Percentiles rank a stretch among this genome's conserved stretches.
Evolutionary conservation across 345 rosid genomes (phyloP).

Genomic region (Pistacia integerrima): DNA sequence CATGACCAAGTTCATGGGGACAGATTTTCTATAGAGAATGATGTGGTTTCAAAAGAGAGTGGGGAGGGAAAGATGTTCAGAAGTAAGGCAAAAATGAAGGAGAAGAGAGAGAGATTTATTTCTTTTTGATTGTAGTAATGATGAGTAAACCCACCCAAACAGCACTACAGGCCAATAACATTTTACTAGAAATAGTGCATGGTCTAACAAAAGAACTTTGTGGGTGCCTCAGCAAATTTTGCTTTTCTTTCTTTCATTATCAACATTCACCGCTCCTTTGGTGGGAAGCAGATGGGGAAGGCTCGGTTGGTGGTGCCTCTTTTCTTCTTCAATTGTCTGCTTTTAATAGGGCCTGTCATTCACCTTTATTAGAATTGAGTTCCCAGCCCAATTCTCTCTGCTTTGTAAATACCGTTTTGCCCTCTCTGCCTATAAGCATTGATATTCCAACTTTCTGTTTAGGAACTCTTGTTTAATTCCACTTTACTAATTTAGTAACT

Average conservation of each 20-base stretch:
- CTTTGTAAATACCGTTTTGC: constrained; percentile 7
- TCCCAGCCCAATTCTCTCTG: constrained; percentile 8
- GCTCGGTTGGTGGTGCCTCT: constrained; percentile 21
- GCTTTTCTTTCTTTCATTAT: constrained; percentile 33
- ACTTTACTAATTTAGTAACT: too few species aligned
- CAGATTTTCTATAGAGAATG: constrained; percentile 76
- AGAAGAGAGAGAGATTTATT: not conserved
- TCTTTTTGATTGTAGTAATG: constrained; percentile 60
- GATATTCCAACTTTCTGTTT: not conserved
- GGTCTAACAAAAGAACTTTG: constrained; percentile 17
- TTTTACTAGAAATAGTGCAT: constrained; percentile 39
- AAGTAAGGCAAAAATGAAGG: constrained; percentile 8
- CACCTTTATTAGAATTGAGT: constrained; percentile 11
- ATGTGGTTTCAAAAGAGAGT: constrained; percentile 51
- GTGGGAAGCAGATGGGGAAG: constrained; percentile 34
- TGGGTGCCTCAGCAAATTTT: constrained; percentile 29
- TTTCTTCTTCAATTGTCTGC: constrained; percentile 32
- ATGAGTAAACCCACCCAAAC: constrained; percentile 57
- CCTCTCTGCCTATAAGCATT: not conserved
- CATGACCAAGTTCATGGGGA: constrained; percentile 51
- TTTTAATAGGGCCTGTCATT: constrained; percentile 25
- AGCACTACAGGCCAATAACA: constrained; percentile 30
- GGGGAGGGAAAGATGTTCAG: constrained; percentile 32
- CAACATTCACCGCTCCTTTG: constrained; percentile 23
- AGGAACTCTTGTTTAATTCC: not conserved